phyloP scores from a whole-genome alignment of 1,139 yeast species.

The Hansenula anomala region DNA sequence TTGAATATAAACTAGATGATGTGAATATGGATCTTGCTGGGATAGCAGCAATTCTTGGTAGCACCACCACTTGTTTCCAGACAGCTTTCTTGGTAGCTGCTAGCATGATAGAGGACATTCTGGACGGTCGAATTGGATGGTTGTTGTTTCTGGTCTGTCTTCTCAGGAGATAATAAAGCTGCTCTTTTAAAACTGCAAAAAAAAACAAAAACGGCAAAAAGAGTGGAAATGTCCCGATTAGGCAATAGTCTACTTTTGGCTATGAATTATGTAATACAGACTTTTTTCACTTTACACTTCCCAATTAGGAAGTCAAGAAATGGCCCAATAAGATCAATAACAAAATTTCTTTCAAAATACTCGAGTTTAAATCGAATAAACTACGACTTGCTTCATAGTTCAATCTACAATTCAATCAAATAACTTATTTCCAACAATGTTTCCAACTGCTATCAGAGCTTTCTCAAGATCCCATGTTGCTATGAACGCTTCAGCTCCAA shows the following conservation, averaged over 20 bases:
- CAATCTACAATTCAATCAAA: too few species aligned
- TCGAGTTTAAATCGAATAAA: neutral
- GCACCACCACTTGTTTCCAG: neutral
- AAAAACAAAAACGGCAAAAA: too few species aligned
- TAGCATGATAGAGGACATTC: neutral
- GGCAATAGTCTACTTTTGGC: neutral
- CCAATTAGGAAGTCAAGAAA: constrained; percentile 9
- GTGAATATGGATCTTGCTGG: neutral
- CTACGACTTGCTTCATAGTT: too few species aligned
- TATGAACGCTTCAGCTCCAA: constrained; percentile 15
- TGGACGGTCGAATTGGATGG: too few species aligned
- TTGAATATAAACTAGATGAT: neutral
- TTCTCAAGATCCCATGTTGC: constrained; percentile 21
- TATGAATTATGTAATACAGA: neutral
- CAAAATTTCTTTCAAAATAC: neutral
- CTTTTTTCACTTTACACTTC: constrained; percentile 5
- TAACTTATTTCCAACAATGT: constrained; percentile 19
- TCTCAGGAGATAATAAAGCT: too few species aligned
- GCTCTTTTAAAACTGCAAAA: too few species aligned
- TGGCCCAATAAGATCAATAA: constrained; percentile 4
- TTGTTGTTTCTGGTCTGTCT: too few species aligned
- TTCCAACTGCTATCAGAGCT: constrained; percentile 21
- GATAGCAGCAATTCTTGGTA: neutral
- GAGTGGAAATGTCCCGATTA: constrained; percentile 2
- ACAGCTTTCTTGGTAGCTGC: neutral